Conservation (phyloP, 1,284 basidiomycete species). For the Inonotus hispidus region DNA sequence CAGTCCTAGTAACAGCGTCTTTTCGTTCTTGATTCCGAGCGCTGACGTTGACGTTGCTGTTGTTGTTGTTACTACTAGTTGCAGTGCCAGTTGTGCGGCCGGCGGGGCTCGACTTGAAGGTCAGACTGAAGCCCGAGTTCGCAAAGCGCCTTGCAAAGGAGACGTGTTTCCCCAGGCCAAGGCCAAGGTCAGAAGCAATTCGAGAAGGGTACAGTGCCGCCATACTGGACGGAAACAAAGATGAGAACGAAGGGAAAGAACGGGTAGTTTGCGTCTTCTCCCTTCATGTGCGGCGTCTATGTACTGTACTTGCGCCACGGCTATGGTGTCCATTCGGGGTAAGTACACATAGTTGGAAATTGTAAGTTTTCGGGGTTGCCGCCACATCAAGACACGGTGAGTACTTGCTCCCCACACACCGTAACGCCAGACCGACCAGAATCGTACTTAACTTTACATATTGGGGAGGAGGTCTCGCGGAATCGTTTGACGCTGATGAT, state of each 20-base stretch:
- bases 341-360: background rate
- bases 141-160: background rate
- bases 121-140: background rate
- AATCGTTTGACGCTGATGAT: too few relatives aligned
- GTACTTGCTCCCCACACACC: too few relatives aligned
- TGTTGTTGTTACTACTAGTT: background rate
- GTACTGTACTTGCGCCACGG: background rate
- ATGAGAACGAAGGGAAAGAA: background rate
- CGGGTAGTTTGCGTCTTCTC: background rate
- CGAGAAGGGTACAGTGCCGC: background rate
- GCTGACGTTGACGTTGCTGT: background rate
- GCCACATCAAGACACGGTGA: too few relatives aligned
- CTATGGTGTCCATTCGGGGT: background rate
- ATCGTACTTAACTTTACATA: too few relatives aligned
- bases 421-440: too few relatives aligned
- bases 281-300: background rate
- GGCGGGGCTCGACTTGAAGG: background rate
- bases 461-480: too few relatives aligned
- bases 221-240: background rate
- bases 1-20: background rate
- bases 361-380: background rate
- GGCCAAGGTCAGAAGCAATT: background rate
- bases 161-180: background rate
- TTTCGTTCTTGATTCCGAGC: background rate
- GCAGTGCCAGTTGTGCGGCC: background rate